Evolutionary conservation across 2,329 filamentous ascomycete genomes (phyloP), one percentile per base, ranked within the genome.

Genomic region (Ceratocystis albifundus): DNA sequence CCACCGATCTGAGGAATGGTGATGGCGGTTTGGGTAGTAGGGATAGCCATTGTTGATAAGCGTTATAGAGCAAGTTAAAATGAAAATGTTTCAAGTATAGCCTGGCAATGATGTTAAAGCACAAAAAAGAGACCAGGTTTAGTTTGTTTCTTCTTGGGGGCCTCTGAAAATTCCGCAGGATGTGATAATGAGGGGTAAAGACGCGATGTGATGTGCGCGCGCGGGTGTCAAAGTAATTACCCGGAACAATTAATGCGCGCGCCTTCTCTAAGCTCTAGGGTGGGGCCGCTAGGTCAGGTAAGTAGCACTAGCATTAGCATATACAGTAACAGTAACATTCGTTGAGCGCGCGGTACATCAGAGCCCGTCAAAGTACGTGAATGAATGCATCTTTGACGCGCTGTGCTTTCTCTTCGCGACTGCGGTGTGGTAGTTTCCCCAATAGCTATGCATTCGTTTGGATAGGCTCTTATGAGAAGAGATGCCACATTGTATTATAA

Each of bases 1-100:
- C 88, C 88, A 70, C 85, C 84, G 57, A 80, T 75, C 69, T 86
- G 83, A 12, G 86, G 84, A 32, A 82, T 85, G 64, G 86, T 85
- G 36, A 82, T 77, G 64, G 89, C 88, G 50, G 80, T 75, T 61
- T 87, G 87, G 44, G 74, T 79, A 71, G 91, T 84, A 61, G 87
- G 77, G 69, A 95, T 80, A 67, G 84, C 88, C 87, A 90, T 90
- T 86, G 59, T 69, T 28, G 28, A 48, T 22, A 41, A 41, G 36
- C 36, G 44, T 28, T 28, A 30, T 41, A 30, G 61, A 30, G 46
- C 15, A 12, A 44, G 25, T n/a, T 63, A 17, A 17, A 30, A 28
- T 20, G 22, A 20, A 48, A 5, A 15, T 30, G 44, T 63, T 10
- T 46, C 12, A 63, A 44, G 61, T n/a, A 63, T 45, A 50, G n/a